phyloP scores from a whole-genome alignment of 306 rosid genomes.

The Pyrus betulifolia region DNA sequence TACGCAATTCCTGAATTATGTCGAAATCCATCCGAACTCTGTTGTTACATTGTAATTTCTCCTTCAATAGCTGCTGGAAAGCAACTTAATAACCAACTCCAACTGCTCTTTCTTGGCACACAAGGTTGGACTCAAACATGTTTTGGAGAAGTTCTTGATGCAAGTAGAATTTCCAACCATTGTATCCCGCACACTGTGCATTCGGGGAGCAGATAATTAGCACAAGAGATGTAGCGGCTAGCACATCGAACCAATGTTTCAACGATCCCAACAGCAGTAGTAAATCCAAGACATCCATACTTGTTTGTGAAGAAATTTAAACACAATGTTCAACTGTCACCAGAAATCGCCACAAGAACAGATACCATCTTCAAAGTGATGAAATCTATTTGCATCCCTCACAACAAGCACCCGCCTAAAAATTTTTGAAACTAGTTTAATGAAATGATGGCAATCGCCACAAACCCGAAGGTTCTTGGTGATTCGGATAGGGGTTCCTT shows the following conservation, averaged over 20 bases:
- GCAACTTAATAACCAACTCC: background rate
- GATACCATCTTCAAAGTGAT: constrained; percentile 50
- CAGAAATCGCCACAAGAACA: constrained; percentile 81
- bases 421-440: constrained; percentile 51
- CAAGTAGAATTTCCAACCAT: background rate
- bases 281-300: background rate
- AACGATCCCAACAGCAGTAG: background rate
- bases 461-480: constrained; percentile 65
- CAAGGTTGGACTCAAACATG: background rate
- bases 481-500: constrained; percentile 43
- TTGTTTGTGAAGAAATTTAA: background rate
- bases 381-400: constrained; percentile 74
- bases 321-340: constrained; percentile 23
- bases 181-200: background rate
- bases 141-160: background rate
- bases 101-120: background rate
- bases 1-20: background rate
- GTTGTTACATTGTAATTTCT: background rate
- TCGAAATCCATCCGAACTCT: background rate
- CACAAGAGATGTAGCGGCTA: background rate
- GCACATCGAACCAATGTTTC: background rate
- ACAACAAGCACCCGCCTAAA: constrained; percentile 45
- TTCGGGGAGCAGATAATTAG: too few species aligned
- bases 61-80: background rate
- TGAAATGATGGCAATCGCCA: constrained; percentile 61